phyloP scores from a whole-genome alignment of 2,329 filamentous ascomycete genomes.

The Dactylellina leptospora region DNA sequence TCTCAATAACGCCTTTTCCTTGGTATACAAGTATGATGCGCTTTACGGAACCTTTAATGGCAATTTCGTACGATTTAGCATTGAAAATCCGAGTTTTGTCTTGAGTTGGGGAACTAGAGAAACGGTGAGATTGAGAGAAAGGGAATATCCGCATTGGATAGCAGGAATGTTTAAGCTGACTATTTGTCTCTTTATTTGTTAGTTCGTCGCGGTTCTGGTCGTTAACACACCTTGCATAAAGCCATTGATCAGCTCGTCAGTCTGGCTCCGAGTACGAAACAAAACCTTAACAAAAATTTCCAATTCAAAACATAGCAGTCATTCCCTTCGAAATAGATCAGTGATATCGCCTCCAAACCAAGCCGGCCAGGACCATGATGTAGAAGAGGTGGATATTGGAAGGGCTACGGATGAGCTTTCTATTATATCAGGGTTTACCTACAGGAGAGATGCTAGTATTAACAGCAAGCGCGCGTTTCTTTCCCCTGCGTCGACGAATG shows the following conservation, averaged over 20 bases:
- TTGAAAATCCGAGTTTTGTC: constrained; percentile 49
- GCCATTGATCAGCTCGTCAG: constrained; percentile 46
- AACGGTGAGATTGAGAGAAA: constrained; percentile 33
- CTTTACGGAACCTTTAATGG: constrained; percentile 42
- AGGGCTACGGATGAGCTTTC: constrained; percentile 27
- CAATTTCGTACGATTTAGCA: constrained; percentile 35
- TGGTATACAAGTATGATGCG: constrained; percentile 48
- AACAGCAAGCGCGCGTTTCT: constrained; percentile 50
- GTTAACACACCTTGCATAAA: constrained; percentile 52
- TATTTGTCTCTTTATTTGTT: too few relatives aligned
- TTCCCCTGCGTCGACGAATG: constrained; percentile 27
- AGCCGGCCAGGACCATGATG: too few relatives aligned
- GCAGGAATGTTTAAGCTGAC: too few relatives aligned
- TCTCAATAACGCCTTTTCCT: constrained; percentile 49
- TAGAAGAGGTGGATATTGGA: constrained; percentile 17
- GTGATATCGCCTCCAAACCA: not conserved
- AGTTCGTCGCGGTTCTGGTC: constrained; percentile 48
- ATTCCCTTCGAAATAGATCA: constrained; percentile 22
- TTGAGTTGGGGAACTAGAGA: constrained; percentile 51
- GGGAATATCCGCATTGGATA: too few relatives aligned
- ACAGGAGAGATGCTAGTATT: constrained; percentile 42
- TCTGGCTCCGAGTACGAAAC: constrained; percentile 45
- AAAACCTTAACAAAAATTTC: constrained; percentile 37
- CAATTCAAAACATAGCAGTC: constrained; percentile 35
- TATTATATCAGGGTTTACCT: constrained; percentile 27